Evolutionary conservation across 208 protist genomes (phyloP), one percentile per base, ranked within the genome.

Genomic region (Wallacemonas rigidus): DNA sequence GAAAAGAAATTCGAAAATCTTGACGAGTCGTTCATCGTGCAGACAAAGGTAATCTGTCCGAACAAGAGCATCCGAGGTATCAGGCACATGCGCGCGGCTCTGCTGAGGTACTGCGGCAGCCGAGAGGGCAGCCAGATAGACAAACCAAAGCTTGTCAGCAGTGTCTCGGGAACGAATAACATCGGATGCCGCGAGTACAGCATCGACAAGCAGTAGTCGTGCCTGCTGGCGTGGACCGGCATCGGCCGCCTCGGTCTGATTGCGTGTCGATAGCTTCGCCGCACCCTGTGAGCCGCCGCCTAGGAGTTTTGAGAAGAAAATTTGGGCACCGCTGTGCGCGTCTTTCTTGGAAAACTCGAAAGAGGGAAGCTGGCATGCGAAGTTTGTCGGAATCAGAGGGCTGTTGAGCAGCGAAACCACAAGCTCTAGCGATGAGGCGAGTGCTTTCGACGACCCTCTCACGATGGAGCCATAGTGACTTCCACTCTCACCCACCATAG

Each of bases 231-330:
- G 4, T 12, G 45, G 15, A 57, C 53, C 38, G 44, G 41, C 51
- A 4, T 56, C 53, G 8, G 38, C 58, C 6, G 43, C 38, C 41
- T 62, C 35, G 26, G 6, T 44, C 17, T 1, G 36, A 50, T 44
- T 38, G 14, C 44, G 74, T 71, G 45, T 76, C 75, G 41, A 53
- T 15, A 65, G 38, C 39, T 44, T 65, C 17, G 60, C 60, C 9
- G 60, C 41, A 3, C 60, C 60, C 26, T 65, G 60, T 7, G 60
- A 65, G 43, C 41, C 9, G 4, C 76, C 73, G 15, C 77, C 81
- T 17, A 90, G 70, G 50, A 89, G 41, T 55, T 90, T 89, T 1
- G 82, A 87, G 56, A 90, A 91, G 70, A 94, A 93, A 1, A 82
- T 64, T 54, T 81, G 79, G 6, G 83, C 71, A 2, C 79, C 85